These are phyloP conservation scores for Marasmius fiardii DNA, from an alignment of 1,284 basidiomycete species.

Conservation along the genomic window DNA sequence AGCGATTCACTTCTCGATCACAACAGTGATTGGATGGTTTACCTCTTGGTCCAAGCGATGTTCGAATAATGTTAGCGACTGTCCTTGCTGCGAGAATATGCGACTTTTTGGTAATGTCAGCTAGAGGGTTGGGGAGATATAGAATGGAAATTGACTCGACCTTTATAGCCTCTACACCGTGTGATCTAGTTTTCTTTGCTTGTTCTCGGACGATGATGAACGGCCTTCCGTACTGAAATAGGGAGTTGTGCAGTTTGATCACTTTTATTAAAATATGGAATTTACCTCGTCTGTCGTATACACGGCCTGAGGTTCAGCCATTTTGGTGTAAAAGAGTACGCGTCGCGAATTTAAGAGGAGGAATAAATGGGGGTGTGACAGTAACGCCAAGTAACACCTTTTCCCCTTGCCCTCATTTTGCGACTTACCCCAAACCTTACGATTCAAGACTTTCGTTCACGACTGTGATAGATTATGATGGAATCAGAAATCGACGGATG, in stretches of 20 bases:
- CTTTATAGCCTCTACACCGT: constrained; percentile 97
- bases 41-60: constrained; percentile 94
- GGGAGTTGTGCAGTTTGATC: constrained; percentile 6
- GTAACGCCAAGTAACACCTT: constrained; percentile 7
- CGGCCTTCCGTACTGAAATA: constrained; percentile 82
- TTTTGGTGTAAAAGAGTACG: constrained; percentile 25
- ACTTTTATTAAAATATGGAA: background rate
- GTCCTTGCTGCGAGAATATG: constrained; percentile 94
- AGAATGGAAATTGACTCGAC: constrained; percentile 39
- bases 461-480: constrained; percentile 36
- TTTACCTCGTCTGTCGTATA: constrained; percentile 89
- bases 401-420: background rate
- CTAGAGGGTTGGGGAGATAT: constrained; percentile 10
- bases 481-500: constrained; percentile 88
- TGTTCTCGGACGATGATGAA: constrained; percentile 98
- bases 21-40: constrained; percentile 14
- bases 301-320: constrained; percentile 62
- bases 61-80: constrained; percentile 93
- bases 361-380: constrained; percentile 28
- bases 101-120: constrained; percentile 48
- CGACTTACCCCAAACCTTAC: too few relatives aligned
- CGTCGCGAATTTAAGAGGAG: constrained; percentile 27
- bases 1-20: background rate
- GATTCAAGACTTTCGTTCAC: background rate
- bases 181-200: constrained; percentile 89